Base-by-base conservation (phyloP, 2,329 filamentous ascomycete species). In the Fusarium solani-melongenae region DNA sequence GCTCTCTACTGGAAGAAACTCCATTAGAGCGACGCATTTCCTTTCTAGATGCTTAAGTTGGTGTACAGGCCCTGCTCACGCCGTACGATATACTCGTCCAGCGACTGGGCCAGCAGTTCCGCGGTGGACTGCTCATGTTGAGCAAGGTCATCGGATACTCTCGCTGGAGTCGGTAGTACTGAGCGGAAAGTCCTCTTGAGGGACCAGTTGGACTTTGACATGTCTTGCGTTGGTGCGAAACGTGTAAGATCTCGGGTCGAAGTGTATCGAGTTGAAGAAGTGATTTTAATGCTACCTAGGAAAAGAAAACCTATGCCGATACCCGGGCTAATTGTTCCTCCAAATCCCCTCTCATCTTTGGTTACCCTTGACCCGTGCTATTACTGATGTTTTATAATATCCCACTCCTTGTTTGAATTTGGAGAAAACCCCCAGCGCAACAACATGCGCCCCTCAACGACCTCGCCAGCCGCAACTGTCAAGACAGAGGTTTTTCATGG, bases 1-100 rank as follows among this genome's bases (percentile, higher is more conserved):
- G 74, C 74, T 2, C 60, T 77, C 5, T 76, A 71, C 49, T 77
- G 74, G 74, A 77, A 75, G 60, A 63, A 67, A 39, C 33, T 67
- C 24, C 22, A 34, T 38, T 51, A 64, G 17, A 22, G 5, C 4
- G 15, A 38, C 6, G 15, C 34, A 8, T 8, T 38, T 38, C 7
- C 4, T 17, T 15, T 17, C 3, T 17, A 3, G 34, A 38, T 38
- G 34, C 7, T 38, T 38, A 15, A 8, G 34, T 9, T 9, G 15
- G 15, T 38, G 17, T 8, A n/a, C 17, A n/a, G n/a, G 17, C 36
- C 17, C 17, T 15, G 7, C 15, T 38, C 4, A 38, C 7, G 15
- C 7, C 4, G 36, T 38, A 10, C 2, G 15, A n/a, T n/a, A 10
- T 2, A 5, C 22, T 24, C 22, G 36, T 39, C 36, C 17, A 39